A percentile compares a stretch with the other conserved stretches of the same genome.
Evolutionary conservation across 2,329 filamentous ascomycete species (phyloP).

Genomic region (Cryphonectria radicalis): DNA sequence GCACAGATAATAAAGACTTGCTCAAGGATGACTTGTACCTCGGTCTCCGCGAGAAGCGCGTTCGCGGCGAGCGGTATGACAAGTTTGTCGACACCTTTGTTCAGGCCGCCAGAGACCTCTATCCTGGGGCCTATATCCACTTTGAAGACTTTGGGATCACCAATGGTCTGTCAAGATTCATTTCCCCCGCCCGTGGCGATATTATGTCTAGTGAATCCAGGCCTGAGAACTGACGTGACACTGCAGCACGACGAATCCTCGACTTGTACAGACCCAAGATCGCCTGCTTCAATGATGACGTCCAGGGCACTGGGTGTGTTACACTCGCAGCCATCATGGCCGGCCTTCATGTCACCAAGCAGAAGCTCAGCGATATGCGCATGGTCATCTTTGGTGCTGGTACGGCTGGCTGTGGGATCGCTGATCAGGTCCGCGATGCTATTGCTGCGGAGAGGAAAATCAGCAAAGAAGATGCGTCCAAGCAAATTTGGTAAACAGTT

Average conservation of each 20-base stretch:
- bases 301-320: slow-evolving; percentile 87
- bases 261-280: slow-evolving; percentile 75
- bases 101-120: slow-evolving; percentile 66
- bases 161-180: slow-evolving; percentile 56
- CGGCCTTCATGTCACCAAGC: slow-evolving; percentile 69
- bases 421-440: slow-evolving; percentile 80
- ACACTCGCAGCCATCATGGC: slow-evolving; percentile 83
- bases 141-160: slow-evolving; percentile 85
- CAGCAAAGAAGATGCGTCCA: slow-evolving; percentile 72
- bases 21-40: slow-evolving; percentile 80
- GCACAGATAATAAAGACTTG: slow-evolving; percentile 78
- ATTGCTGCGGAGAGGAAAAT: slow-evolving; percentile 71
- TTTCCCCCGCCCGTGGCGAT: too few relatives aligned
- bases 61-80: slow-evolving; percentile 74
- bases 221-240: not conserved
- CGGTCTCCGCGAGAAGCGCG: slow-evolving; percentile 69
- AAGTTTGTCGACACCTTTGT: slow-evolving; percentile 78
- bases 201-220: not conserved
- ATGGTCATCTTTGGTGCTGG: slow-evolving; percentile 81
- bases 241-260: slow-evolving; percentile 69
- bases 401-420: slow-evolving; percentile 82
- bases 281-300: slow-evolving; percentile 89
- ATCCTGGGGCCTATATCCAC: slow-evolving; percentile 81
- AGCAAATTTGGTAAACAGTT: slow-evolving; percentile 72
- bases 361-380: slow-evolving; percentile 69